phyloP scores from a whole-genome alignment of 163 green algal species.

The Chloromonas sp. region DNA sequence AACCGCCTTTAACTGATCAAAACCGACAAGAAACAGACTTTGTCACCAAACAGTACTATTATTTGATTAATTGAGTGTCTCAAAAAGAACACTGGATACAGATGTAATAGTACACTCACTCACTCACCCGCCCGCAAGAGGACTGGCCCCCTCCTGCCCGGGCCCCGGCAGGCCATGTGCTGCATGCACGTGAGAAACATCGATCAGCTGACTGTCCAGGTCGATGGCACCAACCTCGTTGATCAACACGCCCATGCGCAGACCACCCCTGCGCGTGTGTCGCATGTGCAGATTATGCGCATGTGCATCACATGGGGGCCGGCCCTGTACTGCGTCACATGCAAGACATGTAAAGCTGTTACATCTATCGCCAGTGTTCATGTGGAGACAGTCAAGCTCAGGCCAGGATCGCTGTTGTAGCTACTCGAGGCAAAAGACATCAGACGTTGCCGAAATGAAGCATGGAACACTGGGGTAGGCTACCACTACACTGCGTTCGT shows the following conservation, averaged over 20 bases:
- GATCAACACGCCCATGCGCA: conserved; percentile 45
- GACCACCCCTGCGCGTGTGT: conserved; percentile 9
- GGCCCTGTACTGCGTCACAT: too few relatives aligned
- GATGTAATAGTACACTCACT: neutral
- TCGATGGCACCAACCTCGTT: conserved; percentile 45
- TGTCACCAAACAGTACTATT: neutral
- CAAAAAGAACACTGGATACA: neutral
- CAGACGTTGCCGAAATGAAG: too few relatives aligned
- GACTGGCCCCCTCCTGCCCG: neutral
- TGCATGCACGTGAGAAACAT: conserved; percentile 36
- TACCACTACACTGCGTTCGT: too few relatives aligned
- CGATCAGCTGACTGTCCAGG: conserved; percentile 43
- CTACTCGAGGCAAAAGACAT: too few relatives aligned
- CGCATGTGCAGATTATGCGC: neutral
- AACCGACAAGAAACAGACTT: too few relatives aligned
- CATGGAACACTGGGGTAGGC: too few relatives aligned
- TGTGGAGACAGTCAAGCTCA: too few relatives aligned
- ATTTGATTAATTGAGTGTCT: neutral
- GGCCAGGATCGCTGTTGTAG: too few relatives aligned
- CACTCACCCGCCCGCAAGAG: neutral
- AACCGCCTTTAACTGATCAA: too few relatives aligned
- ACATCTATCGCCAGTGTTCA: too few relatives aligned
- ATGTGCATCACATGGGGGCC: too few relatives aligned
- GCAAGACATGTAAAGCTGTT: too few relatives aligned
- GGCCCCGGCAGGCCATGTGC: conserved; percentile 29